phyloP scores from a whole-genome alignment of 2,329 filamentous ascomycete species.

The Botrytis elliptica region DNA sequence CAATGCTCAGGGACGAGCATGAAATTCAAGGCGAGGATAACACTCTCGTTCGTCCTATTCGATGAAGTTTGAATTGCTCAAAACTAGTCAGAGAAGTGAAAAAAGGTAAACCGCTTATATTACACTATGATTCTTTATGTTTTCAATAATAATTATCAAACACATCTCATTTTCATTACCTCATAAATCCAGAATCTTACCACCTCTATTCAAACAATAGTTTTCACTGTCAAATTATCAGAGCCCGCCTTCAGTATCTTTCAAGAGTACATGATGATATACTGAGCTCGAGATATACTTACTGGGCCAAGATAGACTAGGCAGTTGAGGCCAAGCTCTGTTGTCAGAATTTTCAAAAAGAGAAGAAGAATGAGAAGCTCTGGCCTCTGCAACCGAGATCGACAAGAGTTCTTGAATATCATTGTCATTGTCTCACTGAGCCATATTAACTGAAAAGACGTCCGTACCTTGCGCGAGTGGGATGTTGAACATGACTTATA shows the following conservation, averaged over 20 bases:
- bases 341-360: conserved; percentile 37
- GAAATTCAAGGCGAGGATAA: no score
- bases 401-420: conserved; percentile 28
- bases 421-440: conserved; percentile 32
- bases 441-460: conserved; percentile 38
- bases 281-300: not conserved
- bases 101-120: no score
- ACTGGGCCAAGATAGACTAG: not conserved
- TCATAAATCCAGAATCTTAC: fast-evolving
- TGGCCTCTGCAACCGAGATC: conserved; percentile 33
- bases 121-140: no score
- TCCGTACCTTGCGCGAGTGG: conserved; percentile 36
- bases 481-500: conserved; percentile 28
- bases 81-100: no score
- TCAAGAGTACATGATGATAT: not conserved
- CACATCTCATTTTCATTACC: no score
- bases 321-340: not conserved
- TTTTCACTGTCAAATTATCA: no score
- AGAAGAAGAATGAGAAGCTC: conserved; percentile 36
- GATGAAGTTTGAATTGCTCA: no score
- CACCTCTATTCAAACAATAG: no score
- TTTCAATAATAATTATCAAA: no score
- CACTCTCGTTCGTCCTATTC: no score
- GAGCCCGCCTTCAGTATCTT: no score
- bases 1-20: no score